A percentile compares a stretch with the other conserved stretches of the same genome.
These are phyloP conservation scores for Rhodamnia rubescens DNA, from an alignment of 345 rosid species.

Conservation along the genomic window DNA sequence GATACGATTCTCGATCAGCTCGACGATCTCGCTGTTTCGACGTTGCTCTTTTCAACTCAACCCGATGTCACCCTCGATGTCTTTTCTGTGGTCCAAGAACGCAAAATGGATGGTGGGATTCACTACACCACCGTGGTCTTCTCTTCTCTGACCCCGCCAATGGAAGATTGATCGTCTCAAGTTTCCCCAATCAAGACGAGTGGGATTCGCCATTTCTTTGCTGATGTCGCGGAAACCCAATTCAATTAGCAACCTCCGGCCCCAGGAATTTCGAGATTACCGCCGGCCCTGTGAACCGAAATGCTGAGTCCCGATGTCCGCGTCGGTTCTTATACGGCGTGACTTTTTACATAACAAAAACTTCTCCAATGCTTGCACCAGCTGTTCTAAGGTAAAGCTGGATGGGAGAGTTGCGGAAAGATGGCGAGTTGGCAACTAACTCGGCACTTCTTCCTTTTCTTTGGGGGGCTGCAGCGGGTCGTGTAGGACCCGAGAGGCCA, in stretches of 20 bases:
- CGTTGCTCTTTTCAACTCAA: neutral
- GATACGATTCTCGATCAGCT: neutral
- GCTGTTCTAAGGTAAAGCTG: no score
- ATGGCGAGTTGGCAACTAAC: no score
- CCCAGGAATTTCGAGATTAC: neutral
- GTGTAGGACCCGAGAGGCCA: no score
- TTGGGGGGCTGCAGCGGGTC: no score
- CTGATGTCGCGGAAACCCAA: neutral
- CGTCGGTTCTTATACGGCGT: neutral
- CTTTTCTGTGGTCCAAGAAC: neutral
- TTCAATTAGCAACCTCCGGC: neutral
- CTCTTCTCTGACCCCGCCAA: neutral
- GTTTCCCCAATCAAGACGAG: neutral
- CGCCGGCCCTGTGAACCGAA: neutral
- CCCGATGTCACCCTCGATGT: neutral
- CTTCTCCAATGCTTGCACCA: rapidly evolving
- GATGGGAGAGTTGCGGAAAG: no score
- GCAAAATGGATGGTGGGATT: neutral
- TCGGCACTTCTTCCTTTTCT: no score
- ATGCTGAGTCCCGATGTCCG: neutral
- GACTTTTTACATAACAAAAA: neutral
- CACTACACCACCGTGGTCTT: neutral
- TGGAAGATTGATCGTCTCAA: neutral
- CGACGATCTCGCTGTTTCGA: neutral
- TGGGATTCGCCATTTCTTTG: neutral